phyloP scores from a whole-genome alignment of 352 stramenopile species.

The Pythium plurisporium region DNA sequence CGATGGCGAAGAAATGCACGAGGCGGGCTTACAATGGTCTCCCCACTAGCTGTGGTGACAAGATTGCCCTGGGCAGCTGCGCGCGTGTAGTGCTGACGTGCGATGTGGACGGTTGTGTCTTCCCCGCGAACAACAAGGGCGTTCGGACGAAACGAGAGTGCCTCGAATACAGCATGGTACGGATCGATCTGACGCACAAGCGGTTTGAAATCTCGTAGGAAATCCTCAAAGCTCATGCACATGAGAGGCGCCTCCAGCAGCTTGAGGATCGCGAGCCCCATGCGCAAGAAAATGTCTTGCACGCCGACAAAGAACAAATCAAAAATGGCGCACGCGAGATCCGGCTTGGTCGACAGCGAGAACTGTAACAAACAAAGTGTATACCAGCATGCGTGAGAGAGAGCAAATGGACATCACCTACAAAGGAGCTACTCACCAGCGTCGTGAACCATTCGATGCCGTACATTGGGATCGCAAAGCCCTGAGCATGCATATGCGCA shows the following conservation, averaged over 20 bases:
- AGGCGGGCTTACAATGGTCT: slow-evolving; percentile 17
- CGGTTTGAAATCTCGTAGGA: slow-evolving; percentile 78
- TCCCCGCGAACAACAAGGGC: slow-evolving; percentile 33
- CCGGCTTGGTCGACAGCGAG: slow-evolving; percentile 75
- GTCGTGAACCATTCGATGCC: slow-evolving; percentile 89
- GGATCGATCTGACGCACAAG: slow-evolving; percentile 69
- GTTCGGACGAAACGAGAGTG: slow-evolving; percentile 51
- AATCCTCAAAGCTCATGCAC: slow-evolving; percentile 82
- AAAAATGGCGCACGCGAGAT: slow-evolving; percentile 78
- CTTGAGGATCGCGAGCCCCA: slow-evolving; percentile 77
- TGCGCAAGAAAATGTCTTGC: slow-evolving; percentile 76
- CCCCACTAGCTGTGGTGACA: slow-evolving; percentile 23
- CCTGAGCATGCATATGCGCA: slow-evolving; percentile 51
- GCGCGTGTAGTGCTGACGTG: slow-evolving; percentile 40
- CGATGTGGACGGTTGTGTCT: slow-evolving; percentile 58
- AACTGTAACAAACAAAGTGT: slow-evolving; percentile 33
- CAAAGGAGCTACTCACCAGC: slow-evolving; percentile 32
- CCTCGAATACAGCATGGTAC: slow-evolving; percentile 66
- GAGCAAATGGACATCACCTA: background rate
- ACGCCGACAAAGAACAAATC: slow-evolving; percentile 82
- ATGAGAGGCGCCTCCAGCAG: slow-evolving; percentile 73
- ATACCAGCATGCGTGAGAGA: background rate
- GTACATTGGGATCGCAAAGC: slow-evolving; percentile 79
- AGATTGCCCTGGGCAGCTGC: background rate
- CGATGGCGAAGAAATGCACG: slow-evolving; percentile 54